A percentile compares a stretch with the other conserved stretches of the same genome.
Conservation (phyloP, 208 protist genomes). For the Trypanosoma grayi region DNA sequence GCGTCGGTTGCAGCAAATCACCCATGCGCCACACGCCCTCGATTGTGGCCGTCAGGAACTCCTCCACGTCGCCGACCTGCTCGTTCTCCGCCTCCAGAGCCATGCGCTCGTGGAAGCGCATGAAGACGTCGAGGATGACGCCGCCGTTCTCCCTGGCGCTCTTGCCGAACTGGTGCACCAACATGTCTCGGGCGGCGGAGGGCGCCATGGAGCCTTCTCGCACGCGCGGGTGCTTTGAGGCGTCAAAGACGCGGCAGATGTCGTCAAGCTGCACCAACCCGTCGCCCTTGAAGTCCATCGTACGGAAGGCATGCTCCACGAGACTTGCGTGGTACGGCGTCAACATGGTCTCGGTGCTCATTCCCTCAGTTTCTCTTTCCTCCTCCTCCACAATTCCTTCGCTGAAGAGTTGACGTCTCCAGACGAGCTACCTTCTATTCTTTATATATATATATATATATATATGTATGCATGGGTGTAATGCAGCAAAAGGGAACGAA, state of each 20-base stretch:
- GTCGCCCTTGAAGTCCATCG: constrained; percentile 28
- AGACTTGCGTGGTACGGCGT: constrained; percentile 16
- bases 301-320: constrained; percentile 22
- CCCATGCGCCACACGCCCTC: constrained; percentile 70
- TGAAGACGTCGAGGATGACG: constrained; percentile 80
- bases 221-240: constrained; percentile 70
- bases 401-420: background rate
- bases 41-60: constrained; percentile 66
- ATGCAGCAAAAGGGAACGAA: too few species aligned
- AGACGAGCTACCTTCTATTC: constrained; percentile 1
- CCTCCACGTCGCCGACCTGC: constrained; percentile 42
- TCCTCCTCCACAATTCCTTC: background rate
- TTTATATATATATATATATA: background rate
- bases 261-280: constrained; percentile 50
- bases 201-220: constrained; percentile 72
- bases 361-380: background rate
- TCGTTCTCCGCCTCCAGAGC: constrained; percentile 62
- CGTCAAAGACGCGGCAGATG: constrained; percentile 55
- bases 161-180: constrained; percentile 53
- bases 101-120: constrained; percentile 77
- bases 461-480: constrained; percentile 1
- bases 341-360: background rate
- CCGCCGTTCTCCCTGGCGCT: constrained; percentile 50
- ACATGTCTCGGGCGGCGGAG: constrained; percentile 50
- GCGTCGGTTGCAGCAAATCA: constrained; percentile 69